These are phyloP conservation scores for Boletus coccyginus DNA, from an alignment of 768 basidiomycete species.

Conservation along the genomic window DNA sequence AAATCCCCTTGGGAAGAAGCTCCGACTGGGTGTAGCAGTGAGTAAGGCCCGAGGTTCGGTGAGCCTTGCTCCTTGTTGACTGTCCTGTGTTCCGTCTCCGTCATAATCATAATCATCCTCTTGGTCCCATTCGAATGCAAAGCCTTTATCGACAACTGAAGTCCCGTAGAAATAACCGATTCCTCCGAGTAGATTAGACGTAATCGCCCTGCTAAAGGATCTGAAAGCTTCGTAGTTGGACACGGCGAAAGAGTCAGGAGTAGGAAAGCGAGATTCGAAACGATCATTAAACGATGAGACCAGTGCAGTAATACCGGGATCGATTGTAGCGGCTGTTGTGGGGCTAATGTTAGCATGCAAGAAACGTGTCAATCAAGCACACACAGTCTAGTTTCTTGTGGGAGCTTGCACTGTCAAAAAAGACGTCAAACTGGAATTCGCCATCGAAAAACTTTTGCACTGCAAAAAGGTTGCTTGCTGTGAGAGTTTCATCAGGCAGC, in stretches of 20 bases:
- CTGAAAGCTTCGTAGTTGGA: constrained; percentile 50
- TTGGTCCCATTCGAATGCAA: constrained; percentile 91
- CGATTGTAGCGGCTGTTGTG: constrained; percentile 55
- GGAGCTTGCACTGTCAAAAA: constrained; percentile 75
- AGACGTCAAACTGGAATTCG: constrained; percentile 85
- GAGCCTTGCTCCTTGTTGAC: constrained; percentile 53
- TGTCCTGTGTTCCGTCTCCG: constrained; percentile 36
- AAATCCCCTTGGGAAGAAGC: constrained; percentile 97
- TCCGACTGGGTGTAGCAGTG: constrained; percentile 92
- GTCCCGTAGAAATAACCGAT: constrained; percentile 94
- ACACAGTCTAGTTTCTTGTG: constrained; percentile 64
- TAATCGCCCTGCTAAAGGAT: constrained; percentile 82
- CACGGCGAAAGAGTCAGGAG: constrained; percentile 51
- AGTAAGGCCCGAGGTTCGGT: constrained; percentile 75
- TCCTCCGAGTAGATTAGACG: constrained; percentile 88
- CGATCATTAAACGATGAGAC: constrained; percentile 57
- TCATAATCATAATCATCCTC: constrained; percentile 44
- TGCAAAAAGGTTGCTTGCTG: constrained; percentile 77
- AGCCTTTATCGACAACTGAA: constrained; percentile 81
- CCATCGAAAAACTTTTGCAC: constrained; percentile 87
- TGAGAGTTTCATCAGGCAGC: constrained; percentile 69
- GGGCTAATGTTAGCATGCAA: not conserved
- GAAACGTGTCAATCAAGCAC: constrained; percentile 21
- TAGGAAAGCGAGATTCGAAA: constrained; percentile 70
- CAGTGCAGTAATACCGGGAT: constrained; percentile 68